Evolutionary conservation across 2,329 filamentous ascomycete genomes (phyloP).

Genomic region (Fusarium globosum): DNA sequence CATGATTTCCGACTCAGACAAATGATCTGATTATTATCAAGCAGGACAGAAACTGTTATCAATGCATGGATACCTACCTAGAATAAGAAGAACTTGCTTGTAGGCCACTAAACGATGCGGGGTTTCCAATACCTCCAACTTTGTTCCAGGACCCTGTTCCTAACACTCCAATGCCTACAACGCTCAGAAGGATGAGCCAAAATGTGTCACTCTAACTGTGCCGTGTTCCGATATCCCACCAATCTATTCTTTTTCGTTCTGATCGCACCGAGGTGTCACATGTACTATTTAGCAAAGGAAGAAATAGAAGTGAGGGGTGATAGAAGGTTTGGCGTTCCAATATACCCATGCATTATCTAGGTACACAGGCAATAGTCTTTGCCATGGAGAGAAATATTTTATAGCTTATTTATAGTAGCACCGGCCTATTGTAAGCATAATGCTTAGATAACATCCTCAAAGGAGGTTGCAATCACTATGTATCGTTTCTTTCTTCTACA

Average conservation of each 20-base stretch:
- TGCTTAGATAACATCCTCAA: neutral
- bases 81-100: neutral
- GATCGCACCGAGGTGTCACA: conserved; percentile 19
- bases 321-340: neutral
- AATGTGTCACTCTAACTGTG: conserved; percentile 2
- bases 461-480: no score
- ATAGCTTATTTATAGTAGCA: neutral
- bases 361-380: neutral
- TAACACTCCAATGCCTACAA: neutral
- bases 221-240: conserved; percentile 10
- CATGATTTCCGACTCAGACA: neutral
- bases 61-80: neutral
- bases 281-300: neutral
- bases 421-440: neutral
- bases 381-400: neutral
- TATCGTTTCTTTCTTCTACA: neutral
- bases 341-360: neutral
- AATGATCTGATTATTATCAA: neutral
- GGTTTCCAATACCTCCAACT: neutral
- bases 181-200: neutral
- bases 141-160: neutral
- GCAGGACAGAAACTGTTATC: neutral
- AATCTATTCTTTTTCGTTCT: neutral
- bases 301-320: neutral
- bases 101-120: neutral